Evolutionary conservation across 129 eudicot genomes (phyloP), one percentile per base, ranked within the genome.

Genomic region (Tagetes patula): DNA sequence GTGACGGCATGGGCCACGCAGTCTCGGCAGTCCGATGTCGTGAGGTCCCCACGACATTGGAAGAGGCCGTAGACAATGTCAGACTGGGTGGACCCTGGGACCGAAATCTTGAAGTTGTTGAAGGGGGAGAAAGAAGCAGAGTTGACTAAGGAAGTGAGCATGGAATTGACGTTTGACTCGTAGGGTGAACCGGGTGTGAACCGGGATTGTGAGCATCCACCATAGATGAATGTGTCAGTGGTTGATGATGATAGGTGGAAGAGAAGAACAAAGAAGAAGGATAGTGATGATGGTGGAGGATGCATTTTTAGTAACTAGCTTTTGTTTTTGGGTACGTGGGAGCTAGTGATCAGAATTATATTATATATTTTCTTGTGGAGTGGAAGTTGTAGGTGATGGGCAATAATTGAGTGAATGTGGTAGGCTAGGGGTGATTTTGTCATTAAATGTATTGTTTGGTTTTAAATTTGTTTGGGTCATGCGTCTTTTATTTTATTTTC

Each of bases 11-110:
- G 82, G 54, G 85, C 74, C 41, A 91, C 84, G 49, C 97, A 91
- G 37, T 75, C 71, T 66, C 71, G 75, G 63, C 97, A 91, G 59
- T 68, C 82, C 1, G 90, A 63, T 70, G 39, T 77, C 30, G 67
- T 47, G 8, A 91, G 80, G 83, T 88, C 96, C 12, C 95, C 95
- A 32, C 92, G 86, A 70, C 97, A 91, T 40, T 91, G 97, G 66
- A 75, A 91, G 10, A 91, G 81, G 53, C 92, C 92, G 77, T 91
- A 88, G 41, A 91, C 81, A 42, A 80, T 64, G 85, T 86, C 97
- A 50, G 74, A 52, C 41, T 82, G 81, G 41, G 83, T 75, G 63
- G 96, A 84, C 32, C 87, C 94, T 0, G 91, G 87, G 65, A 90
- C 87, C n/a, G 91, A 89, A 53, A 86, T 85, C 13, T 87, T 91